Conservation (phyloP, 805 yeast species). For the Barnettozyma wickerhamii region DNA sequence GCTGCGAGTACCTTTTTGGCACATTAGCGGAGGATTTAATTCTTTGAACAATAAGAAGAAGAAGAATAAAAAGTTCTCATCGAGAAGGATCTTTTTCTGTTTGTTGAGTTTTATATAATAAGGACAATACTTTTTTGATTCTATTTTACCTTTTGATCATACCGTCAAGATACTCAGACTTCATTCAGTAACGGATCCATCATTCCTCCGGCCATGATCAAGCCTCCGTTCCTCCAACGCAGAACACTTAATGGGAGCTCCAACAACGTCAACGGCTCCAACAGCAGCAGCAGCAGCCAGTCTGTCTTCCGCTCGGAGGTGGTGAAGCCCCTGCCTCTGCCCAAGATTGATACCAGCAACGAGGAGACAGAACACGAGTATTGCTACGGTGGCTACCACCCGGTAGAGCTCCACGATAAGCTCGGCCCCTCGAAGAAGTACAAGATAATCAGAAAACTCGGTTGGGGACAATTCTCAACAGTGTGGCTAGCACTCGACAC, state of each 20-base stretch:
- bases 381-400: conserved; percentile 60
- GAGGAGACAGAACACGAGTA: conserved; percentile 55
- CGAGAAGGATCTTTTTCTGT: too few species aligned
- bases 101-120: too few species aligned
- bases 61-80: too few species aligned
- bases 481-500: conserved; percentile 59
- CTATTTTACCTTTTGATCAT: too few species aligned
- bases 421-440: conserved; percentile 44
- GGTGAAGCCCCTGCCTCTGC: neutral
- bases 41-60: too few species aligned
- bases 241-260: neutral
- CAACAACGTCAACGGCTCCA: neutral
- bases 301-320: neutral
- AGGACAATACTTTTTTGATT: too few species aligned
- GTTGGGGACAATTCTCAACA: conserved; percentile 71
- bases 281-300: neutral
- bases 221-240: neutral
- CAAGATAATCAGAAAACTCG: conserved; percentile 49
- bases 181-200: too few species aligned
- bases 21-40: neutral
- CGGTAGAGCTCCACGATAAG: conserved; percentile 51
- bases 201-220: neutral
- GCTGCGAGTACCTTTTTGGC: neutral
- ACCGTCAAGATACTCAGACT: too few species aligned
- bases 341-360: neutral